Evolutionary conservation across 352 stramenopile genomes (phyloP), one percentile per base, ranked within the genome.

Genomic region (Phytophthora niederhauseri): DNA sequence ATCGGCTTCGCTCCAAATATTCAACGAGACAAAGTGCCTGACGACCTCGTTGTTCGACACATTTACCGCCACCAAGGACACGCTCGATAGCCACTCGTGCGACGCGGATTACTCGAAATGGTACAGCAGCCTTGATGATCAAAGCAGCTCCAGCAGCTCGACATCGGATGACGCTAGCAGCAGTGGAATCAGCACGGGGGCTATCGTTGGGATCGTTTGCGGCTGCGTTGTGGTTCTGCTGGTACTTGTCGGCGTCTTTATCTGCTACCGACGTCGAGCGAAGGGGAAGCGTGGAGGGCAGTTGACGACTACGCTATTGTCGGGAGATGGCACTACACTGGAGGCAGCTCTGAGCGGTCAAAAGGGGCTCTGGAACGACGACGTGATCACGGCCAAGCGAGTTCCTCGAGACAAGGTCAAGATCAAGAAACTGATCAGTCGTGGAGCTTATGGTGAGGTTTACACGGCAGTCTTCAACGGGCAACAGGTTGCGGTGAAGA

Each of bases 401-500:
- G 54, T 82, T 14, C 66, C 77, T 17, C 43, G 75, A 24, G 72
- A 81, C 7, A 73, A 78, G 24, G 45, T 82, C 6, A 6, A 65
- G 3, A 48, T 56, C 11, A 52, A 60, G 19, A 61, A 76, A 14
- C 48, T 78, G 7, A 56, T 85, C 34, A 79, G 71, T 56, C 45
- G 65, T 6, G 82, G 82, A 1, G 61, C 69, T 5, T 88, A 78
- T 55, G 78, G 78, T 0, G 66, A 82, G 65, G 78, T 85, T 9
- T 78, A 80, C 36, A 38, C 38, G 3, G 78, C 69, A 12, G 43
- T 63, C 19, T 85, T 77, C 59, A 73, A 77, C 19, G 50, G 50
- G 3, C 56, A 83, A 6, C 34, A 65, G 0, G 73, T 88, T 19
- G 80, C 75, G 3, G 75, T 88, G 52, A 88, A 88, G 62, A 75